Base-by-base conservation (phyloP, 2,329 filamentous ascomycete genomes). In the Trichophyton verrucosum region DNA sequence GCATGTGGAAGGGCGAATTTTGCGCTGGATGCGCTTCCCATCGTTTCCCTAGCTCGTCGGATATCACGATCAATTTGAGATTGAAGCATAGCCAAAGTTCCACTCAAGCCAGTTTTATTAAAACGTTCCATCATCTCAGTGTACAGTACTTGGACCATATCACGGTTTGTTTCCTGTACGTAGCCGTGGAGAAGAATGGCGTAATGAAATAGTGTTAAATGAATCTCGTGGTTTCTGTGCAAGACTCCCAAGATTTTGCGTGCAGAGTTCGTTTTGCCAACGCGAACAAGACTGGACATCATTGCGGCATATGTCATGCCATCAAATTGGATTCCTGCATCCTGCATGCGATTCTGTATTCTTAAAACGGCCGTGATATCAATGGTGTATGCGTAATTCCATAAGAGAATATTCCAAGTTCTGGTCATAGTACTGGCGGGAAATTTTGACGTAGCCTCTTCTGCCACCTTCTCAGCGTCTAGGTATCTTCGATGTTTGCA, bases 391-490 rank as follows among this genome's bases (percentile, higher is more conserved):
- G 88, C 88, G 70, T 90, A 81, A 63, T 86, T 82, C 61, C 81
- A 79, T 3, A 96, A 76, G 36, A 96, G 74, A 59, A 83, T 79
- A 69, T 96, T 96, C 88, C 89, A 96, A 68, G 90, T 82, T 36
- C 79, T 76, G 1, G 85, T 85, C 22, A 81, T 76, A 1, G 79
- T 76, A 1, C 83, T 79, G 17, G 77, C 70, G 0, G 83, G 70
- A 13, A 77, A 74, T 63, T 78, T 76, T 11, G 73, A 72, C 22
- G 85, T 76, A 36, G 84, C 80, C 51, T 81, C 80, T 57, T 81
- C 69, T 36, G 85, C 82, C 57, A 89, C 75, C 44, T 75, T 74
- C 70, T 85, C 80, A 2, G 86, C 86, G 66, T 83, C 77, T 9
- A 72, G 66, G 49, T 80, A 73, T 44, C 77, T 73, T 22, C 80